phyloP scores from a whole-genome alignment of 163 green algal species.

The Scenedesmus sp. region DNA sequence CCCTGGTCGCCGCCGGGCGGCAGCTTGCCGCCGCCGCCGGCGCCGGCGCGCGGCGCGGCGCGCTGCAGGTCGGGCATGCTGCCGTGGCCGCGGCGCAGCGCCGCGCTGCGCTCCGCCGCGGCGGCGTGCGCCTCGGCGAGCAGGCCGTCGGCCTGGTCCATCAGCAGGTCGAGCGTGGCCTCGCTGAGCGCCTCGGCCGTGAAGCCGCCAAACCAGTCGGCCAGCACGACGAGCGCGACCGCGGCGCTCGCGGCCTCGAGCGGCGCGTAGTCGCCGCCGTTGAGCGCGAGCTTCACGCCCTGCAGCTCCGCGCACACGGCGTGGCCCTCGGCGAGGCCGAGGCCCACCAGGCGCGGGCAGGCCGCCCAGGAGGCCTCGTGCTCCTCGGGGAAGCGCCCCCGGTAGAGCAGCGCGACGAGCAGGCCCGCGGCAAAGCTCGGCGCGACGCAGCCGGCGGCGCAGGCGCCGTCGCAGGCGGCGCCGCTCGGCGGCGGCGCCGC shows the following conservation, averaged over 20 bases:
- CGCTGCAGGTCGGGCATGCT: neutral
- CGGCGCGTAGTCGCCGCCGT: constrained; percentile 15
- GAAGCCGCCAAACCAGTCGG: constrained; percentile 52
- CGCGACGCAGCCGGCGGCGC: constrained; percentile 23
- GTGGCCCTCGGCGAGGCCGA: constrained; percentile 29
- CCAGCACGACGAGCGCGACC: constrained; percentile 37
- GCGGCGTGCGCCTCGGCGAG: constrained; percentile 24
- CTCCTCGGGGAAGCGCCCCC: constrained; percentile 36
- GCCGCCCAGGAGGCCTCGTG: neutral
- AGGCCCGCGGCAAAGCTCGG: constrained; percentile 30
- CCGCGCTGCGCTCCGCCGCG: neutral
- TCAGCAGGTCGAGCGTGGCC: constrained; percentile 30
- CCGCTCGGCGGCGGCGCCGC: neutral
- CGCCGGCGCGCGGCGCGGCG: neutral
- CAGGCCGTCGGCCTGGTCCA: constrained; percentile 30
- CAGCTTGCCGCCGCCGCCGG: neutral
- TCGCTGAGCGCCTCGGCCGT: constrained; percentile 31
- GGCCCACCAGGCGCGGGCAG: constrained; percentile 3
- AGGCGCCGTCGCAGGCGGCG: neutral
- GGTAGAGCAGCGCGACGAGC: constrained; percentile 19
- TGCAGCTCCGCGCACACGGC: constrained; percentile 28
- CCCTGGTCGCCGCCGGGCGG: too few relatives aligned
- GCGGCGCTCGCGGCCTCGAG: constrained; percentile 28
- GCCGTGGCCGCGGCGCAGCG: too few relatives aligned
- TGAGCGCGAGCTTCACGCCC: constrained; percentile 27